phyloP scores from a whole-genome alignment of 345 rosid species.

The Heritiera fomes region DNA sequence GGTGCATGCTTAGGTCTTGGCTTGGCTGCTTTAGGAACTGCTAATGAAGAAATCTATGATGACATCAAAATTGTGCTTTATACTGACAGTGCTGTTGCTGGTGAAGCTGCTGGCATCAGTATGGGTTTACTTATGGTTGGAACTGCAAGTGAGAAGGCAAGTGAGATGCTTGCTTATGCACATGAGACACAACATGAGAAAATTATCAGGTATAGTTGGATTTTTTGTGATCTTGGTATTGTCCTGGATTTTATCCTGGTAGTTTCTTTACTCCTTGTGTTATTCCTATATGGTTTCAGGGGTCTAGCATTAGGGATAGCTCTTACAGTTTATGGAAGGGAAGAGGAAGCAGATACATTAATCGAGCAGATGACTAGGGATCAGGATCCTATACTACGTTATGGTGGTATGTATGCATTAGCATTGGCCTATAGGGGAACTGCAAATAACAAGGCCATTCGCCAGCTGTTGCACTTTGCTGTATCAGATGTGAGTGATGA shows the following conservation, averaged over 20 bases:
- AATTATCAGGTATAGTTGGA: slow-evolving; percentile 71
- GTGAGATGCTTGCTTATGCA: slow-evolving; percentile 98
- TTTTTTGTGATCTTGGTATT: slow-evolving; percentile 10
- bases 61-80: slow-evolving; percentile 85
- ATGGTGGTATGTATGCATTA: slow-evolving; percentile 98
- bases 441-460: slow-evolving; percentile 97
- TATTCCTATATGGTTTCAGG: slow-evolving; percentile 40
- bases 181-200: slow-evolving; percentile 99
- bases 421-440: slow-evolving; percentile 98
- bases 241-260: not conserved
- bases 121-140: slow-evolving; percentile 99
- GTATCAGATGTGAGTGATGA: slow-evolving; percentile 99
- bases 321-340: slow-evolving; percentile 96
- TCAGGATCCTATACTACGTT: slow-evolving; percentile 95
- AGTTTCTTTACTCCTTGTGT: slow-evolving; percentile 9
- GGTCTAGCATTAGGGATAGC: slow-evolving; percentile 97
- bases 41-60: slow-evolving; percentile 93
- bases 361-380: slow-evolving; percentile 99
- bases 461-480: slow-evolving; percentile 98
- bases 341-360: slow-evolving; percentile 97
- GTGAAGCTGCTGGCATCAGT: slow-evolving; percentile 98
- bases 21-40: slow-evolving; percentile 96
- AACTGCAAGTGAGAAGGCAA: slow-evolving; percentile 94
- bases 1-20: slow-evolving; percentile 99
- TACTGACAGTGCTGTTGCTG: slow-evolving; percentile 95